phyloP scores from a whole-genome alignment of 805 yeast species.

The Naumovozyma dairenensis region DNA sequence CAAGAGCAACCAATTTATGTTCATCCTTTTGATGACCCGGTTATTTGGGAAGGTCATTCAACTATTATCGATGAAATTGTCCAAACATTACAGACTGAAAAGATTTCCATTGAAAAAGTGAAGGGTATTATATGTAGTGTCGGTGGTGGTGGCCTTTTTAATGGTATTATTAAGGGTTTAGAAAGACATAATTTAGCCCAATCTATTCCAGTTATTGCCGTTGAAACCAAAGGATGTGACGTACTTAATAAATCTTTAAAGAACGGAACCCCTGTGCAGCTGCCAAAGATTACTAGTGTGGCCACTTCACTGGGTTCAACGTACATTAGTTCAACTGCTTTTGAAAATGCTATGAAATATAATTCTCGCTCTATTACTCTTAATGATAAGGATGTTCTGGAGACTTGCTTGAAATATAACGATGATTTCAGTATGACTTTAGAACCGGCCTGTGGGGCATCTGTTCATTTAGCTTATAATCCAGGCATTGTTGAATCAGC shows the following conservation, averaged over 20 bases:
- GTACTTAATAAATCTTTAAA: slow-evolving; percentile 43
- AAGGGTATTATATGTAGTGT: slow-evolving; percentile 44
- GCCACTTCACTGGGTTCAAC: slow-evolving; percentile 60
- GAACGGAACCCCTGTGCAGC: slow-evolving; percentile 34
- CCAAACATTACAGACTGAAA: slow-evolving; percentile 12
- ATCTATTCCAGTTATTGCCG: slow-evolving; percentile 33
- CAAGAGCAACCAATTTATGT: slow-evolving; percentile 35
- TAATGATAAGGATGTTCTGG: slow-evolving; percentile 47
- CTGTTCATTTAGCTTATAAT: slow-evolving; percentile 43
- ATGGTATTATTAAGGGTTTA: slow-evolving; percentile 40
- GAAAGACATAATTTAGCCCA: slow-evolving; percentile 27
- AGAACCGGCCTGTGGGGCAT: slow-evolving; percentile 71
- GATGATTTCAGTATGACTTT: slow-evolving; percentile 42
- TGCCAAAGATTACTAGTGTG: slow-evolving; percentile 41
- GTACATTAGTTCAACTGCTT: slow-evolving; percentile 41
- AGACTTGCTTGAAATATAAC: slow-evolving; percentile 41
- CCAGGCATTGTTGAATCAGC: slow-evolving; percentile 11
- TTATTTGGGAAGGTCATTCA: slow-evolving; percentile 47
- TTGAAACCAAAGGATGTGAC: slow-evolving; percentile 57
- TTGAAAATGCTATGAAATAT: slow-evolving; percentile 34
- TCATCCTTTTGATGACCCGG: slow-evolving; percentile 43
- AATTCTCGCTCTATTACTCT: slow-evolving; percentile 35
- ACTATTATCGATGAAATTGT: slow-evolving; percentile 37
- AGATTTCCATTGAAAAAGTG: slow-evolving; percentile 16
- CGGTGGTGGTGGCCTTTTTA: slow-evolving; percentile 49